Evolutionary conservation across 495 filamentous ascomycete species (phyloP).

Genomic region (Podospora conica): DNA sequence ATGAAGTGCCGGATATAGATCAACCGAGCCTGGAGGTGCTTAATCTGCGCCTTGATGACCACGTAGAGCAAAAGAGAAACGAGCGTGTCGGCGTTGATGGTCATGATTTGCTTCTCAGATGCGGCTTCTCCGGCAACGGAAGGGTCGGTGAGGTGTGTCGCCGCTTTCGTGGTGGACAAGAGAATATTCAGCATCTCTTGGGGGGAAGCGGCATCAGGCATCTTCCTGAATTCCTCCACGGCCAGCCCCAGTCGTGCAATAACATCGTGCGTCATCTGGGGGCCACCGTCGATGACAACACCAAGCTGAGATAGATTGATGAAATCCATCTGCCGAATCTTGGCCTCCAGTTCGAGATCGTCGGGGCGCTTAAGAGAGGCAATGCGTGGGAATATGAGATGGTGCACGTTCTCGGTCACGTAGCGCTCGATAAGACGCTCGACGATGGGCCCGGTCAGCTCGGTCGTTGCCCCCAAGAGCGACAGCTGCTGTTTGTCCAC

Average conservation of each 20-base stretch:
- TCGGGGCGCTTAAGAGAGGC: constrained; percentile 71
- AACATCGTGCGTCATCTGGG: constrained; percentile 64
- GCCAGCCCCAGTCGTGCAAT: constrained; percentile 64
- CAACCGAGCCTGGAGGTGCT: constrained; percentile 79
- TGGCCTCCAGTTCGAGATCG: constrained; percentile 84
- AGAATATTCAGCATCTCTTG: constrained; percentile 93
- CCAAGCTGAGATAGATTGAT: constrained; percentile 94
- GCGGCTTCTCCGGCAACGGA: constrained; percentile 27
- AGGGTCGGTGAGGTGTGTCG: constrained; percentile 55
- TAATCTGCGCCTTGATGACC: constrained; percentile 85
- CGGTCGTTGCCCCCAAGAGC: constrained; percentile 83
- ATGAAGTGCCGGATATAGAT: constrained; percentile 94
- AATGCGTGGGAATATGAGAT: constrained; percentile 72
- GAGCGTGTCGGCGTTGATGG: constrained; percentile 91
- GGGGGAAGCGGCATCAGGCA: constrained; percentile 75
- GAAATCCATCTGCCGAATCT: constrained; percentile 85
- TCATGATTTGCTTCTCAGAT: constrained; percentile 51
- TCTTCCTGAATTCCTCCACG: constrained; percentile 84
- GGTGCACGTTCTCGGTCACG: constrained; percentile 88
- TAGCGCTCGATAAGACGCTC: constrained; percentile 94
- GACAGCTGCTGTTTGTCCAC: constrained; percentile 96
- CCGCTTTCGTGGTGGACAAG: constrained; percentile 75
- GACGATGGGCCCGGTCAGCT: constrained; percentile 85
- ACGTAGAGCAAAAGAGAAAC: constrained; percentile 90
- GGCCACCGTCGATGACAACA: constrained; percentile 69